These are phyloP conservation scores for Epichloe hybrida DNA, from an alignment of 2,329 filamentous ascomycete species.

Conservation along the genomic window DNA sequence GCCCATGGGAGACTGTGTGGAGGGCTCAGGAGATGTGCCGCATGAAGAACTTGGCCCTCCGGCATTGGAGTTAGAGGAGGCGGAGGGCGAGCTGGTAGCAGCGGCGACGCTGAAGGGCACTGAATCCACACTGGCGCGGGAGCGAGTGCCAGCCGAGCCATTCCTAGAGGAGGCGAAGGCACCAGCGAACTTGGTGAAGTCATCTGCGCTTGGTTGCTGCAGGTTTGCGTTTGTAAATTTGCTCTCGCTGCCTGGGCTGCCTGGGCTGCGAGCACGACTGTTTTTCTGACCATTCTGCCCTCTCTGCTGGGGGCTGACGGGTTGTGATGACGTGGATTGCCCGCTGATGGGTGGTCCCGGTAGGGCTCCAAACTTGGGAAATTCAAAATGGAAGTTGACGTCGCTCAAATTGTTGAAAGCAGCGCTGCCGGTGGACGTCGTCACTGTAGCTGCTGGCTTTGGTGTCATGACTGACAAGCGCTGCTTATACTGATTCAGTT, in stretches of 20 bases:
- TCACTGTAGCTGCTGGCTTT: slow-evolving; percentile 26
- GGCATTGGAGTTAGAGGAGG: slow-evolving; percentile 44
- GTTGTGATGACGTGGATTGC: slow-evolving; percentile 17
- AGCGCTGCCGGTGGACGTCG: slow-evolving; percentile 27
- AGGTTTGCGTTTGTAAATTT: slow-evolving; percentile 11
- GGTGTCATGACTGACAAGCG: slow-evolving; percentile 49
- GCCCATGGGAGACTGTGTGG: slow-evolving; percentile 55
- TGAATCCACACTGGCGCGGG: slow-evolving; percentile 38
- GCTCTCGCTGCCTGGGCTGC: slow-evolving; percentile 13
- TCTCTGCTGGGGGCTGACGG: slow-evolving; percentile 19
- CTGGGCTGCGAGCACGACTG: slow-evolving; percentile 19
- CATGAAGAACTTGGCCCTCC: slow-evolving; percentile 50
- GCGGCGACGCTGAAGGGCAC: slow-evolving; percentile 31
- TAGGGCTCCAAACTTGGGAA: slow-evolving; percentile 80
- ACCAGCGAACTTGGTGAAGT: slow-evolving; percentile 40
- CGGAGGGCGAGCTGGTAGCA: slow-evolving; percentile 51
- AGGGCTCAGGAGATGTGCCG: slow-evolving; percentile 66
- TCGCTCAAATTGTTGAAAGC: slow-evolving; percentile 50
- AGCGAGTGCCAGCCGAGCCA: slow-evolving; percentile 31
- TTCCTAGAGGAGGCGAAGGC: slow-evolving; percentile 45
- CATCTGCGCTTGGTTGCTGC: slow-evolving; percentile 16
- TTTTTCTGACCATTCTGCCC: slow-evolving; percentile 10
- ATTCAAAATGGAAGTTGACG: slow-evolving; percentile 88
- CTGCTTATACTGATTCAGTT: slow-evolving; percentile 85
- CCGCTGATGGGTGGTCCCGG: slow-evolving; percentile 29